These are phyloP conservation scores for Paradendryphiella salina DNA, from an alignment of 2,329 filamentous ascomycete species.

Conservation along the genomic window DNA sequence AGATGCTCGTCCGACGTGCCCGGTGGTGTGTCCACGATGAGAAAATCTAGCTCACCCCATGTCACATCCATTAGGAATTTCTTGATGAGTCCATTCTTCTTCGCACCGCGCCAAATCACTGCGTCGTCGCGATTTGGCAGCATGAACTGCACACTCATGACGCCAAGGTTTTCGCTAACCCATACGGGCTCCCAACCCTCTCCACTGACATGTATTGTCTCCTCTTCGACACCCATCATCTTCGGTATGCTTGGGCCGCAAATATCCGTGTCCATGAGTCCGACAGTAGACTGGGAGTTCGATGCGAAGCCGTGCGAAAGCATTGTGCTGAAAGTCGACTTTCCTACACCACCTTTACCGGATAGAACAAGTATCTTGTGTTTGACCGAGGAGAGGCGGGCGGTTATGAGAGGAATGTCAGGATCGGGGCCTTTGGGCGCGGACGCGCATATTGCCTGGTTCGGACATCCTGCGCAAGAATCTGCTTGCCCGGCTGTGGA, in stretches of 20 bases:
- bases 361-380: constrained; percentile 93
- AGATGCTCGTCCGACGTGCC: constrained; percentile 96
- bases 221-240: constrained; percentile 96
- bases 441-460: constrained; percentile 92
- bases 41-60: constrained; percentile 92
- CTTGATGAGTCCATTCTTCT: constrained; percentile 99
- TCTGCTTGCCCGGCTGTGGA: constrained; percentile 68
- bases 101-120: constrained; percentile 95
- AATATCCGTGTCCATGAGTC: constrained; percentile 98
- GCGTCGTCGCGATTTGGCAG: constrained; percentile 90
- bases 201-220: constrained; percentile 88
- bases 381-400: constrained; percentile 75
- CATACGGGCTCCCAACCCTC: constrained; percentile 94
- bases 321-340: constrained; percentile 89
- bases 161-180: constrained; percentile 89
- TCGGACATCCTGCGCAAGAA: constrained; percentile 92
- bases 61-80: constrained; percentile 97
- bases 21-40: constrained; percentile 93
- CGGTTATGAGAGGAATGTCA: constrained; percentile 85
- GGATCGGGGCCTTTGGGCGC: constrained; percentile 95
- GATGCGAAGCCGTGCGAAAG: constrained; percentile 87
- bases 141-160: constrained; percentile 99
- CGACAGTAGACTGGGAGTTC: constrained; percentile 77
- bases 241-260: constrained; percentile 95
- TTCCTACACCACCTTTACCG: constrained; percentile 95